These are phyloP conservation scores for Funneliformis mosseae DNA, from an alignment of 192 early-diverging fungal species.

Conservation along the genomic window DNA sequence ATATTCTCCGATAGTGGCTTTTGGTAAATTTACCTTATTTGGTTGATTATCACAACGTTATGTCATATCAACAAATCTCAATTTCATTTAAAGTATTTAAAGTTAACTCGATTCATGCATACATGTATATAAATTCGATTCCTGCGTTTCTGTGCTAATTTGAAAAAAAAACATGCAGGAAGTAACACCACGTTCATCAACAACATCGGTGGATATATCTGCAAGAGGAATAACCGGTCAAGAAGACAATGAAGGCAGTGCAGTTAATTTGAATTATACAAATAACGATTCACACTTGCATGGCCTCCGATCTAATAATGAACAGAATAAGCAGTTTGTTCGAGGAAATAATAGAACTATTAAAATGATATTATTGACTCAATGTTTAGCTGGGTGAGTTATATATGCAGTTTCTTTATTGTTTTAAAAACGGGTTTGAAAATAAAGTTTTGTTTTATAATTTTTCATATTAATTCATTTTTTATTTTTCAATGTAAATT, in stretches of 20 bases:
- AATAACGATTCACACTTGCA: background rate
- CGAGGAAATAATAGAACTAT: constrained; percentile 45
- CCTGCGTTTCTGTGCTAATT: too few species aligned
- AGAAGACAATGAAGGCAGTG: background rate
- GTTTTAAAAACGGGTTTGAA: background rate
- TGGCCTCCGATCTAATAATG: background rate
- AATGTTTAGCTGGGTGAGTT: constrained; percentile 21
- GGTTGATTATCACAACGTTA: too few species aligned
- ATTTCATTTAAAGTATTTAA: too few species aligned
- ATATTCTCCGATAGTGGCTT: too few species aligned
- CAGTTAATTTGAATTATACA: background rate
- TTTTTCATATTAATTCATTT: background rate
- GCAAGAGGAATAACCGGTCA: background rate
- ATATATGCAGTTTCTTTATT: background rate
- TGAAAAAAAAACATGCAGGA: background rate
- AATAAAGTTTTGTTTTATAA: background rate
- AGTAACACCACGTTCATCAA: background rate
- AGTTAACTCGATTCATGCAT: too few species aligned
- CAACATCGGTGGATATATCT: background rate
- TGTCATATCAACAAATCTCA: too few species aligned
- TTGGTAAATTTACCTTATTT: too few species aligned
- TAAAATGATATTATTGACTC: constrained; percentile 57
- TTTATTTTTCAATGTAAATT: background rate
- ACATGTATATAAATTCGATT: too few species aligned
- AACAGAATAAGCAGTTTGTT: background rate